A percentile compares a stretch with the other conserved stretches of the same genome.
phyloP scores from a whole-genome alignment of 257 asterid species.

The Henckelia pumila region DNA sequence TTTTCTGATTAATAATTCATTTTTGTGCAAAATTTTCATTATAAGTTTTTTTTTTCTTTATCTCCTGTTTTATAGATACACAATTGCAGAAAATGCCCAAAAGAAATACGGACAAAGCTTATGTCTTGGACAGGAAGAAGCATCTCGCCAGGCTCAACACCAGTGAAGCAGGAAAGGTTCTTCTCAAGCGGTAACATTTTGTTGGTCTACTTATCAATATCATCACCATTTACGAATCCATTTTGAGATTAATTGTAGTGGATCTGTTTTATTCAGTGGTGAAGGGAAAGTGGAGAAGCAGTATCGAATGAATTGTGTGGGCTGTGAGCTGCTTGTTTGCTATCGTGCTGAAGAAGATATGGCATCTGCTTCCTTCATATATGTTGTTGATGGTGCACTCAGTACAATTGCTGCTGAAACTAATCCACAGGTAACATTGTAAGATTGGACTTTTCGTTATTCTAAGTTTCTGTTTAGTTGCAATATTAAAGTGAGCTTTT shows the following conservation, averaged over 20 bases:
- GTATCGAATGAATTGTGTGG: slow-evolving; percentile 84
- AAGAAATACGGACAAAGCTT: slow-evolving; percentile 92
- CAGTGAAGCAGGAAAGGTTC: slow-evolving; percentile 89
- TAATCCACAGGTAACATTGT: slow-evolving; percentile 74
- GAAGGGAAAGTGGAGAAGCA: slow-evolving; percentile 97
- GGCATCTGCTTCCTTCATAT: slow-evolving; percentile 71
- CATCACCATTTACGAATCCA: neutral
- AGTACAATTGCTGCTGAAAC: slow-evolving; percentile 98
- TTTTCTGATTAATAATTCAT: too few relatives aligned
- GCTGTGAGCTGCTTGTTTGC: slow-evolving; percentile 94
- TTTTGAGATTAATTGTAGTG: slow-evolving; percentile 19
- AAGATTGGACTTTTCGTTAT: neutral
- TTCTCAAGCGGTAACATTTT: slow-evolving; percentile 72
- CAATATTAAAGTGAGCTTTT: neutral
- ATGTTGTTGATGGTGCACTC: slow-evolving; percentile 93
- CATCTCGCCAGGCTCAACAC: slow-evolving; percentile 95
- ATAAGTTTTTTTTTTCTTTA: slow-evolving; percentile 15
- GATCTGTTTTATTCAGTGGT: slow-evolving; percentile 50
- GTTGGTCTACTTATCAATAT: slow-evolving; percentile 3
- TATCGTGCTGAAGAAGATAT: slow-evolving; percentile 90
- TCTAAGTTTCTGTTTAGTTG: slow-evolving; percentile 1
- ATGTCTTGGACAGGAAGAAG: slow-evolving; percentile 83
- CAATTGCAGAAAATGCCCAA: slow-evolving; percentile 99
- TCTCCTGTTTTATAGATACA: slow-evolving; percentile 58
- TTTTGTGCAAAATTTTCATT: neutral